Evolutionary conservation across 306 rosid species (phyloP), one percentile per base, ranked within the genome.

Genomic region (Cicer yamashitae): DNA sequence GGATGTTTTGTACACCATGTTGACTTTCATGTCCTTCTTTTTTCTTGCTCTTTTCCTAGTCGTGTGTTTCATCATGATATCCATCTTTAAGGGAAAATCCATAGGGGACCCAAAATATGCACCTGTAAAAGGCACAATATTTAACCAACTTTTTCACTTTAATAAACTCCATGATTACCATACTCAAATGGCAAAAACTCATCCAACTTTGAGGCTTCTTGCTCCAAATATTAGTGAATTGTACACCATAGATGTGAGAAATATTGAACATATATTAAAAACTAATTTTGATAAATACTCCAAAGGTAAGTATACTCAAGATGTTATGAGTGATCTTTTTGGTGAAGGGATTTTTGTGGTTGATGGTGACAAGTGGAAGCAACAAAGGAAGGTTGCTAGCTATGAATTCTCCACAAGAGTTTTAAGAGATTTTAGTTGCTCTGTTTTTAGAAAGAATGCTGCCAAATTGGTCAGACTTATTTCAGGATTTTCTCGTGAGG

Each of bases 301-400:
- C 2, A 91, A 85, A 82, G 97, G 97, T 1, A 64, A 73, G 39
- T 41, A 51, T 14, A 54, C 66, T 34, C 84, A 71, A 13, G 90
- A 80, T 0, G 43, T 84, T 1, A 0, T 75, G 10, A 50, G 57
- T 25, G 97, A 88, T 77, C 77, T 91, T 70, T 82, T 89, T 34
- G 91, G 90, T 46, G 70, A 82, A 3, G 97, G 97, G 56, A 90
- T 92, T 60, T 92, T 92, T 46, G 68, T 10, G 0, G 90, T 89
- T 51, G 93, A 91, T 70, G 93, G 91, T 6, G 89, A 84, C 1
- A 82, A 70, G 81, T 91, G 97, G 97, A 82, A 74, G 78, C 84
- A 86, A 60, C 97, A 91, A 77, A 84, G 93, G 83, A 91, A 88
- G 82, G 87, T 89, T 58, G 88, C 85, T 0, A 87, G 92, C 51